These are phyloP conservation scores for Pichia sp. DNA, from an alignment of 1,139 yeast genomes.

Conservation along the genomic window DNA sequence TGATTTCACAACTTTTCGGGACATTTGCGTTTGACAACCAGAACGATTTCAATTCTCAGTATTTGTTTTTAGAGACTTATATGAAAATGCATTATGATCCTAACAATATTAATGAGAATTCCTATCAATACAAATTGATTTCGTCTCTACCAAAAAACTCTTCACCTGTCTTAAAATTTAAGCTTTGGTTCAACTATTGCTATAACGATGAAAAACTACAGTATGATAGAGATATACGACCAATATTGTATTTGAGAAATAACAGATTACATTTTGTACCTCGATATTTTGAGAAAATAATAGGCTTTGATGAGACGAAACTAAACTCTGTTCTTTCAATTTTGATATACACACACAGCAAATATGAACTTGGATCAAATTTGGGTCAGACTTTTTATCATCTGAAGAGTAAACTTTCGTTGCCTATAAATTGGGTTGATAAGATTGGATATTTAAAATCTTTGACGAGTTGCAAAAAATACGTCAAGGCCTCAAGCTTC, in stretches of 20 bases:
- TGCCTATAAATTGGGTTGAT: constrained; percentile 19
- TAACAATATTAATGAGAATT: constrained; percentile 3
- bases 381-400: constrained; percentile 17
- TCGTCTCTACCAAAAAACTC: constrained; percentile 12
- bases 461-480: constrained; percentile 29
- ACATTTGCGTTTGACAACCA: background rate
- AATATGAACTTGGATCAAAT: constrained; percentile 15
- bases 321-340: constrained; percentile 17
- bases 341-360: constrained; percentile 23
- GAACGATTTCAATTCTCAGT: constrained; percentile 7
- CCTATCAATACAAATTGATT: constrained; percentile 14
- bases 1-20: constrained; percentile 10
- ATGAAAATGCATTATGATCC: constrained; percentile 11
- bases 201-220: constrained; percentile 12
- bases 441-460: constrained; percentile 35
- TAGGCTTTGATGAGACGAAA: background rate
- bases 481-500: constrained; percentile 32
- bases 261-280: constrained; percentile 16
- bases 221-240: constrained; percentile 15
- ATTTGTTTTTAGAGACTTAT: constrained; percentile 10
- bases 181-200: constrained; percentile 17
- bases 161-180: constrained; percentile 10
- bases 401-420: constrained; percentile 14
- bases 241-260: constrained; percentile 17
- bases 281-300: constrained; percentile 9